Evolutionary conservation across 2,329 filamentous ascomycete genomes (phyloP).

Genomic region (Fusarium keratoplasticum): DNA sequence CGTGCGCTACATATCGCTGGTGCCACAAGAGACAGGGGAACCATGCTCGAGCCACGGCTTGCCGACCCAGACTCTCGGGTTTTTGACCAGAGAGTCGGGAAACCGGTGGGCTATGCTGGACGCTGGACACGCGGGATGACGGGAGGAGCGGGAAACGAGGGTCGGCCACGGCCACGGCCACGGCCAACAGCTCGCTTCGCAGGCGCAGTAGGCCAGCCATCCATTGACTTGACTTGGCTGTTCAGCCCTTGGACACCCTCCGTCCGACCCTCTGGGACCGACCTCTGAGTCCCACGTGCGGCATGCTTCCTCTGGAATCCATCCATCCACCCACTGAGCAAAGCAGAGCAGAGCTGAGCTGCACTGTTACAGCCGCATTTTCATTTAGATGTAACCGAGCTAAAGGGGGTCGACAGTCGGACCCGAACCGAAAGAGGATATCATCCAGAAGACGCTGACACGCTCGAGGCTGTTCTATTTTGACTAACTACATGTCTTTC

Average conservation of each 20-base stretch:
- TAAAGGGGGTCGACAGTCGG: background rate
- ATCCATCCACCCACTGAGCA: background rate
- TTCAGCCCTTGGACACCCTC: background rate
- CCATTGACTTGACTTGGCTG: background rate
- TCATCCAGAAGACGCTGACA: background rate
- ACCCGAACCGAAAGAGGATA: background rate
- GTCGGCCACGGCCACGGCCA: background rate
- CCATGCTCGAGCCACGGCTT: constrained; percentile 48
- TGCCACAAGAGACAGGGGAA: constrained; percentile 43
- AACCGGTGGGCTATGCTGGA: constrained; percentile 39
- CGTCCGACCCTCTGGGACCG: background rate
- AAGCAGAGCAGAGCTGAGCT: background rate
- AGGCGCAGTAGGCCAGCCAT: background rate
- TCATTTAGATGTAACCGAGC: background rate
- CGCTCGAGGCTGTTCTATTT: constrained; percentile 4
- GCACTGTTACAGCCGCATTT: background rate
- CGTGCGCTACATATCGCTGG: constrained; percentile 21
- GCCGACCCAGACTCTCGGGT: constrained; percentile 51
- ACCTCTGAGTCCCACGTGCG: background rate
- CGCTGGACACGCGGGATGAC: constrained; percentile 7
- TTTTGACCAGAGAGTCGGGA: constrained; percentile 48
- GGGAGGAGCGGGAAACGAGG: constrained; percentile 3
- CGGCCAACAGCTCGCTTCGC: background rate
- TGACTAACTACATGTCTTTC: background rate
- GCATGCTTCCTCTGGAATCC: background rate